Percentiles rank a stretch among this genome's conserved stretches.
These are phyloP conservation scores for Acer negundo DNA, from an alignment of 345 rosid genomes.

Conservation along the genomic window DNA sequence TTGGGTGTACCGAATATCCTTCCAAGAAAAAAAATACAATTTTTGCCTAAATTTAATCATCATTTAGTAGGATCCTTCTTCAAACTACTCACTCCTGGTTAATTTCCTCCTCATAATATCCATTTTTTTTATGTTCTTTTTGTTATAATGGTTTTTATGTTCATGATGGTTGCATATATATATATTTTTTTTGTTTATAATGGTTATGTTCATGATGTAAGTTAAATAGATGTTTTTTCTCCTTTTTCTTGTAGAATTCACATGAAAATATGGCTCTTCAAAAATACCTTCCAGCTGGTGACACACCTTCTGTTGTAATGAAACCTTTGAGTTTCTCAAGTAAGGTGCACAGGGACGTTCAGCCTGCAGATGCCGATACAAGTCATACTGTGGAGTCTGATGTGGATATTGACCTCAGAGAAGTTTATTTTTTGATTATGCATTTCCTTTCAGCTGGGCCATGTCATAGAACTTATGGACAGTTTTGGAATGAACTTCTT, in stretches of 20 bases:
- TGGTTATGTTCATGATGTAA: not conserved
- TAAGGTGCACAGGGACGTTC: conserved; percentile 56
- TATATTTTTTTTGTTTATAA: not conserved
- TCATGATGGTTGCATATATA: not conserved
- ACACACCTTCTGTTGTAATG: conserved; percentile 52
- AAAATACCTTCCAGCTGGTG: conserved; percentile 58
- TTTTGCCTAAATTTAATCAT: not conserved
- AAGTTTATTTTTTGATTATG: conserved; percentile 89
- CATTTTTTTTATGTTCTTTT: not conserved
- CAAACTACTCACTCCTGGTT: not conserved
- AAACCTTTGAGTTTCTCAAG: conserved; percentile 66
- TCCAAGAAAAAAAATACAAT: not conserved
- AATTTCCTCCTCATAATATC: not conserved
- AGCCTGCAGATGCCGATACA: conserved; percentile 44
- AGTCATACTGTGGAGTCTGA: conserved; percentile 43
- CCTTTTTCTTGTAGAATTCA: conserved; percentile 11
- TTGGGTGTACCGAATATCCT: not conserved
- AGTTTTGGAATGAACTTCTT: conserved; percentile 81
- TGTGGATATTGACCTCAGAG: conserved; percentile 75
- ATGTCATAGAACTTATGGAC: conserved; percentile 73
- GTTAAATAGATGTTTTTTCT: not conserved
- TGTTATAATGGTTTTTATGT: not conserved
- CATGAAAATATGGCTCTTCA: conserved; percentile 67
- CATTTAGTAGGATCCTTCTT: not conserved
- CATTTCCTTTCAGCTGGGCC: conserved; percentile 94